phyloP scores from a whole-genome alignment of 495 filamentous ascomycete species.

The Aspergillus homomorphus region DNA sequence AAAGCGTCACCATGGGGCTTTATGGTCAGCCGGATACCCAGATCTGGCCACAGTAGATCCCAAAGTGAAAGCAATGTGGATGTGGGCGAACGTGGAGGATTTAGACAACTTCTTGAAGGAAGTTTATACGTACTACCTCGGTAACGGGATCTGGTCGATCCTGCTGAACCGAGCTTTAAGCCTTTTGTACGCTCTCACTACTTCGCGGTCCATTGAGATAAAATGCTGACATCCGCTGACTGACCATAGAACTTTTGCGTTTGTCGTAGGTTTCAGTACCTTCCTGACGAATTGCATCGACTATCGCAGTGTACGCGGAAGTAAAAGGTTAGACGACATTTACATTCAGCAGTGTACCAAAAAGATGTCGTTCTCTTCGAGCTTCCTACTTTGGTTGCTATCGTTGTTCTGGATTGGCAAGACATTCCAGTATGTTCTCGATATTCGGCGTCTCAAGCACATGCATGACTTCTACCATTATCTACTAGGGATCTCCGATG shows the following conservation, averaged over 20 bases:
- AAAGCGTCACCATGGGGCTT: conserved; percentile 21
- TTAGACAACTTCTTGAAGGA: conserved; percentile 87
- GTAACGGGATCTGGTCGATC: conserved; percentile 89
- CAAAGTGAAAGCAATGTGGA: conserved; percentile 87
- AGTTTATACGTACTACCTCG: conserved; percentile 86
- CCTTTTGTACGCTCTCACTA: conserved; percentile 59
- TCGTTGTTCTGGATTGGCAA: conserved; percentile 85
- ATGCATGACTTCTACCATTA: conserved; percentile 89
- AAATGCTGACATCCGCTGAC: conserved; percentile 10
- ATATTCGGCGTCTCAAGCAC: conserved; percentile 68
- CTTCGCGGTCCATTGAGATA: conserved; percentile 1
- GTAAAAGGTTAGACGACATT: conserved; percentile 72
- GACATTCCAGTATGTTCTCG: conserved; percentile 69
- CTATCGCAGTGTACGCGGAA: conserved; percentile 70
- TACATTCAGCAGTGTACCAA: conserved; percentile 77
- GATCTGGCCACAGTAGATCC: conserved; percentile 56
- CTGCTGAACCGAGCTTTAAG: conserved; percentile 65
- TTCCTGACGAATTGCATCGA: conserved; percentile 88
- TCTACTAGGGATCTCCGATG: conserved; percentile 80
- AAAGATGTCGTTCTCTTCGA: conserved; percentile 79
- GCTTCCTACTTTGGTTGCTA: conserved; percentile 78
- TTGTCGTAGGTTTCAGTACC: conserved; percentile 79
- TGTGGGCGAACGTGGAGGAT: conserved; percentile 91
- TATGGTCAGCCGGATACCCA: conserved; percentile 36
- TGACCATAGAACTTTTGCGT: conserved; percentile 59